These are phyloP conservation scores for Pseudofabraea citricarpa DNA, from an alignment of 2,329 filamentous ascomycete genomes.

Conservation along the genomic window DNA sequence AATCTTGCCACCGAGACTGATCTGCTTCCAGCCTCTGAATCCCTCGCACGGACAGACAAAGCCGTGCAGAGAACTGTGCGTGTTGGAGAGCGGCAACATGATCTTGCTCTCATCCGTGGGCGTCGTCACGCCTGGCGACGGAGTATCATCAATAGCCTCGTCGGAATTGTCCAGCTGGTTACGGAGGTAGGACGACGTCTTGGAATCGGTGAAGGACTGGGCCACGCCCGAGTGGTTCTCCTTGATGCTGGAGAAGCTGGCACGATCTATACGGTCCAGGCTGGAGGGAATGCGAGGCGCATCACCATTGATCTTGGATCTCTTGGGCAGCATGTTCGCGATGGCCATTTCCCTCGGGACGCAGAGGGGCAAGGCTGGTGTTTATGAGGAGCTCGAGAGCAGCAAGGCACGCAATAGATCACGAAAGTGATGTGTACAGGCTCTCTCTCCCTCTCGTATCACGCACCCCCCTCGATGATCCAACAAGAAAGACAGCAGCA, in stretches of 20 bases:
- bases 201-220: slow-evolving; percentile 60
- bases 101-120: slow-evolving; percentile 5
- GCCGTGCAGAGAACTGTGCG: slow-evolving; percentile 51
- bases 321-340: no score
- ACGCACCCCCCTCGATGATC: no score
- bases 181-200: slow-evolving; percentile 50
- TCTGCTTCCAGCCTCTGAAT: slow-evolving; percentile 60
- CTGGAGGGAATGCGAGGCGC: slow-evolving; percentile 12
- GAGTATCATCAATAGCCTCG: slow-evolving; percentile 42
- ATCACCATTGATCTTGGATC: no score
- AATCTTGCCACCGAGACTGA: slow-evolving; percentile 48
- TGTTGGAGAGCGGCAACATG: slow-evolving; percentile 30
- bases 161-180: slow-evolving; percentile 28
- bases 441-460: no score
- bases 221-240: slow-evolving; percentile 34
- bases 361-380: slow-evolving; percentile 3
- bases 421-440: neutral
- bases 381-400: neutral
- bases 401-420: neutral
- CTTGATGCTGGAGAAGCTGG: slow-evolving; percentile 27
- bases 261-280: slow-evolving; percentile 23
- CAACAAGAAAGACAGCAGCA: no score
- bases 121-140: slow-evolving; percentile 24
- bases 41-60: slow-evolving; percentile 52
- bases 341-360: no score